phyloP scores from a whole-genome alignment of 2,329 filamentous ascomycete species.

The Basipetospora sp. region DNA sequence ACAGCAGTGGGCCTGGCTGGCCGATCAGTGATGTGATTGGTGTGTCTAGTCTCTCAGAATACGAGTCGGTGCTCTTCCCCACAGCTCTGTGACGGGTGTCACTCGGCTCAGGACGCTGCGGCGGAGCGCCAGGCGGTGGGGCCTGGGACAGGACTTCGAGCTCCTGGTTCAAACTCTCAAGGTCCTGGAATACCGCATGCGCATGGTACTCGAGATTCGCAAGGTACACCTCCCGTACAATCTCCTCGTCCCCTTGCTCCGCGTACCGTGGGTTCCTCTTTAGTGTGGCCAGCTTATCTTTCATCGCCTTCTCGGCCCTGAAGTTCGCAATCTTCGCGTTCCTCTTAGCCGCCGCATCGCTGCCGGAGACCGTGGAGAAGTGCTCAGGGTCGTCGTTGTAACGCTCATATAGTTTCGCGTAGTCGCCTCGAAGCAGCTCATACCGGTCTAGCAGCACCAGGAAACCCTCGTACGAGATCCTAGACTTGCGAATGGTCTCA shows the following conservation, averaged over 20 bases:
- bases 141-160: conserved; percentile 66
- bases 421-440: conserved; percentile 47
- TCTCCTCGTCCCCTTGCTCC: conserved; percentile 57
- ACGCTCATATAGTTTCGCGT: conserved; percentile 55
- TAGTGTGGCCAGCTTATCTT: conserved; percentile 57
- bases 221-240: conserved; percentile 64
- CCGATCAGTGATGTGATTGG: conserved; percentile 37
- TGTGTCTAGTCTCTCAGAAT: conserved; percentile 61
- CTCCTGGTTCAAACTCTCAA: conserved; percentile 81
- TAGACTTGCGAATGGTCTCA: conserved; percentile 44
- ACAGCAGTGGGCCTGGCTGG: conserved; percentile 57
- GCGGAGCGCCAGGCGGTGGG: conserved; percentile 32
- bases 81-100: conserved; percentile 21
- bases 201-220: conserved; percentile 58
- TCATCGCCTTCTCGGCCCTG: conserved; percentile 71
- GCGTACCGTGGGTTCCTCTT: conserved; percentile 21
- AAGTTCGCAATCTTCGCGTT: conserved; percentile 78
- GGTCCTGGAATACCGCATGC: conserved; percentile 68
- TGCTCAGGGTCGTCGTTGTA: conserved; percentile 58
- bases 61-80: conserved; percentile 31
- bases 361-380: conserved; percentile 54
- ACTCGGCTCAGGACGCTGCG: conserved; percentile 18
- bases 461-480: conserved; percentile 63
- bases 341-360: conserved; percentile 50
- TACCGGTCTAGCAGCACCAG: conserved; percentile 67